Evolutionary conservation across 371 early-diverging fungal species (phyloP), one percentile per base, ranked within the genome.

Genomic region (Conidiobolus incongruus): DNA sequence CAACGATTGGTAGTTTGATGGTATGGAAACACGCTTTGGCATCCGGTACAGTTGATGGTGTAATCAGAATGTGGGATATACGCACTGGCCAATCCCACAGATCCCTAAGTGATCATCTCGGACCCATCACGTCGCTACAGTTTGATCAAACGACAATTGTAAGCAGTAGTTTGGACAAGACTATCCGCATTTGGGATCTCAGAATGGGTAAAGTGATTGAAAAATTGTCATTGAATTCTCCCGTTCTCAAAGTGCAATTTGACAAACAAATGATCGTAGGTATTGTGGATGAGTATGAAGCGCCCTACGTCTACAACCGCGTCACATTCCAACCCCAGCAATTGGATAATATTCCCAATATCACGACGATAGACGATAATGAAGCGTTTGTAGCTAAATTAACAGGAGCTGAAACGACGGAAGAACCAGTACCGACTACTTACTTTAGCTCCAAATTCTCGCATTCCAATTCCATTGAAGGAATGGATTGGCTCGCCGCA

Each of bases 31-130:
- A 68, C 55, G 84, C 82, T 7, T 55, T 87, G 33, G 83, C 78
- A 16, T 80, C 81, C 13, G 90, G 90, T 13, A 81, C 85, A 7
- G 67, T 67, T 12, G 85, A 86, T 59, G 90, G 90, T 6, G 66
- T 67, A n/a, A 60, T 89, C 30, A 65, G 85, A 38, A 69, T 89
- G 70, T 89, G 84, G 80, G 90, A 87, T 53, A 65, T 22, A 15
- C 19, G 44, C 23, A 23, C 12, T 5, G 47, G 47, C 13, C 47
- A 47, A 28, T n/a, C 75, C 15, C 86, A 84, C 51, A 66, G 85
- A 8, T 70, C 75, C 30, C 53, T 89, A 28, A 50, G 64, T 37
- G 74, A 76, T 7, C 84, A 90, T 53, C 54, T 63, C 37, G 70
- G 58, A 54, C 67, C 78, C 0, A 66, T 85, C 40, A 76, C 81